Base-by-base conservation (phyloP, 345 rosid species). In the Euphorbia pulcherrima region DNA sequence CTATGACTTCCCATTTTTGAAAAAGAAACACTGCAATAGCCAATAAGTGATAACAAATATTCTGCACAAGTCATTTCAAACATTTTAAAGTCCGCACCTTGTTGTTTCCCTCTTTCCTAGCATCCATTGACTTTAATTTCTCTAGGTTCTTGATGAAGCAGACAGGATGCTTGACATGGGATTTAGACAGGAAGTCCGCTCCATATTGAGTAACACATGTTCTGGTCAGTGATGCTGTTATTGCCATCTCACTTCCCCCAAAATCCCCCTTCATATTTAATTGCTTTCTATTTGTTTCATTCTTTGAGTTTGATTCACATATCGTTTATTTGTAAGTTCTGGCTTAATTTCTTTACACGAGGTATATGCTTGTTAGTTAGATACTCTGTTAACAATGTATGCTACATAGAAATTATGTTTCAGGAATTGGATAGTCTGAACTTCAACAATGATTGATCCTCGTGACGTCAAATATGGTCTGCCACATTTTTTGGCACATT, bases 101-200 rank as follows among this genome's bases (percentile, higher is more conserved):
- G n/a, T 20, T 50, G n/a, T 7, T 50, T 50, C 55, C 11, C 6
- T 1, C 24, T 50, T 20, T 50, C 2, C 57, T 41, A 0, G 24
- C 33, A 41, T 5, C 8, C 27, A 27, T 26, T 56, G 18, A 40
- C 40, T 3, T 66, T 17, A 35, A 44, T 57, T 67, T 68, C 59
- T 84, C 41, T 71, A 94, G 97, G 99, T 94, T 35, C 86, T 94
- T 57, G 99, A 94, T 78, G 99, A 94, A 83, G 97, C 99, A 18
- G 99, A 94, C 83, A 78, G 97, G 78, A 94, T 94, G 99, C 99
- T 94, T 79, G 99, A 94, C 80, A 83, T 94, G 99, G 97, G 99
- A 73, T 94, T 94, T 62, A 91, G 93, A 77, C 87, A 87, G 73
- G 92, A 89, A 69, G 99, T 91, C 65, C 89, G 95, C 65, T 74